phyloP scores from a whole-genome alignment of 257 asterid genomes.

The Paulownia fortunei region DNA sequence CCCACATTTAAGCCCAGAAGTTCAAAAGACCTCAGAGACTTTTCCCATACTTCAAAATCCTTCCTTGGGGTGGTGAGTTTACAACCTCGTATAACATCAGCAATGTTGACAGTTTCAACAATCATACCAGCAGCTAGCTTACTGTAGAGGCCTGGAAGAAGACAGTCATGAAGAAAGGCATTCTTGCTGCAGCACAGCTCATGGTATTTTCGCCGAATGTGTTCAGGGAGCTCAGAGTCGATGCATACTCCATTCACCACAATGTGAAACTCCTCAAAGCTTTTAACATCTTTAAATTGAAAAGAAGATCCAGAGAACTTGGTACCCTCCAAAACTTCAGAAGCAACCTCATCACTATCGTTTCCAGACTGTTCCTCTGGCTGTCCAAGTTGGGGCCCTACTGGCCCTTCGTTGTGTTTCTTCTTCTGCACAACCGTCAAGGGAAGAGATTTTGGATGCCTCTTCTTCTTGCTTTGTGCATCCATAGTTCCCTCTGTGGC shows the following conservation, averaged over 20 bases:
- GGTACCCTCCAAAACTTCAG: conserved; percentile 70
- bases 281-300: conserved; percentile 53
- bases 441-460: conserved; percentile 61
- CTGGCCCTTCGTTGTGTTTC: conserved; percentile 41
- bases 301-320: conserved; percentile 42
- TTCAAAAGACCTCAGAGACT: conserved; percentile 71
- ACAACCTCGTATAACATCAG: conserved; percentile 56
- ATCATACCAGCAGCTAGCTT: conserved; percentile 71
- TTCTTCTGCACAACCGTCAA: conserved; percentile 50
- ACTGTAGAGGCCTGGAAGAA: conserved; percentile 63
- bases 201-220: conserved; percentile 53
- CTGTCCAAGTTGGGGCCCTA: conserved; percentile 36
- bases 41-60: conserved; percentile 76
- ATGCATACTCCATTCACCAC: conserved; percentile 63
- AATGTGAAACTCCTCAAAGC: conserved; percentile 64
- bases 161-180: conserved; percentile 58
- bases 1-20: conserved; percentile 71
- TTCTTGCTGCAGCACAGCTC: conserved; percentile 64
- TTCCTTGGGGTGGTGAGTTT: conserved; percentile 52
- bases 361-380: conserved; percentile 64
- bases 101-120: conserved; percentile 52
- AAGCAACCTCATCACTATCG: conserved; percentile 74
- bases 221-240: conserved; percentile 67
- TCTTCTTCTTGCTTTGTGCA: conserved; percentile 46
- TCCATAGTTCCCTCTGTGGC: conserved; percentile 46